Evolutionary conservation across 495 filamentous ascomycete genomes (phyloP).

Genomic region (Aspergillus kassunensis): DNA sequence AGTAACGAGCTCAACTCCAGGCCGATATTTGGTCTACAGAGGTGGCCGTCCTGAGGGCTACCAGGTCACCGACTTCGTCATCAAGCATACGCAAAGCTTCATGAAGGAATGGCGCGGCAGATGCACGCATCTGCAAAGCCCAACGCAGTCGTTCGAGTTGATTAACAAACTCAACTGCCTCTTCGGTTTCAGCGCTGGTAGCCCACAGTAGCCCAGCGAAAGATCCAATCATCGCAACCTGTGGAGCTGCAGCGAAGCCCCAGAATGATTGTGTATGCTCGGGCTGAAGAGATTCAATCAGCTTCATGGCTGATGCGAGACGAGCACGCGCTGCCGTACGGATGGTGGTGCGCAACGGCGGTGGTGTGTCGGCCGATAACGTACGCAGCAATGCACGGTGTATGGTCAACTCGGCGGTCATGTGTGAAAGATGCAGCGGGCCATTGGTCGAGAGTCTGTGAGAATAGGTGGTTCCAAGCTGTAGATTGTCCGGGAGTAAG

Average conservation of each 20-base stretch:
- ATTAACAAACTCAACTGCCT: constrained; percentile 12
- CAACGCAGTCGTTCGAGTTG: constrained; percentile 14
- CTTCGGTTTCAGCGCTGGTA: constrained; percentile 11
- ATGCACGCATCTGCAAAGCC: constrained; percentile 16
- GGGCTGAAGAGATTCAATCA: constrained; percentile 68
- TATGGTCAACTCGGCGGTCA: constrained; percentile 79
- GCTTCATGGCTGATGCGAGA: constrained; percentile 54
- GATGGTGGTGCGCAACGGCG: constrained; percentile 73
- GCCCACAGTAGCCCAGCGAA: constrained; percentile 20
- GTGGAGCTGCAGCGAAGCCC: constrained; percentile 28
- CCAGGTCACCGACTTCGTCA: constrained; percentile 19
- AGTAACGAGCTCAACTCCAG: background rate
- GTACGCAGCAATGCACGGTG: constrained; percentile 78
- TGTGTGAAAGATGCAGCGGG: constrained; percentile 79
- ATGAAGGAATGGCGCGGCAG: constrained; percentile 17
- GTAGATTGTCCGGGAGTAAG: constrained; percentile 55
- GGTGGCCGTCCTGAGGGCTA: constrained; percentile 12
- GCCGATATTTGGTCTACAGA: constrained; percentile 1
- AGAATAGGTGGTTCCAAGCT: constrained; percentile 54
- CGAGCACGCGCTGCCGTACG: constrained; percentile 72
- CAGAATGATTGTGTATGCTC: constrained; percentile 72
- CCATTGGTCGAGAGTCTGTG: constrained; percentile 58
- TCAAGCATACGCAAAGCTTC: constrained; percentile 21
- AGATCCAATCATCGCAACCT: constrained; percentile 15
- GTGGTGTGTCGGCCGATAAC: constrained; percentile 50